Conservation (phyloP, 495 filamentous ascomycete species). For the Aspergillus ostianus region DNA sequence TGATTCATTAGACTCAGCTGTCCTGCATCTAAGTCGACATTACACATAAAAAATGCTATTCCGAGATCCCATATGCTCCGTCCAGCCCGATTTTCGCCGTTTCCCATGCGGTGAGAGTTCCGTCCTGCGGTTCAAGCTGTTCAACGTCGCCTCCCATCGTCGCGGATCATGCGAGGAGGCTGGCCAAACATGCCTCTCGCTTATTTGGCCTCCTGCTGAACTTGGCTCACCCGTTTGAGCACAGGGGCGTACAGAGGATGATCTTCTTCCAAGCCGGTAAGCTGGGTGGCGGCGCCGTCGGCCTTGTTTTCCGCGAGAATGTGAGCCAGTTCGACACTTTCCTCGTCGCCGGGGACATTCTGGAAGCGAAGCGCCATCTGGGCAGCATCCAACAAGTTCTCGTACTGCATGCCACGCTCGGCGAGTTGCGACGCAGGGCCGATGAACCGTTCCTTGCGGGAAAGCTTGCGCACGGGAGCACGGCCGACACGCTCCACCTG, state of each 20-base stretch:
- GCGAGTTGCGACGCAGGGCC: constrained; percentile 83
- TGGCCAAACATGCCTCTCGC: constrained; percentile 11
- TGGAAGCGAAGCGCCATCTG: constrained; percentile 92
- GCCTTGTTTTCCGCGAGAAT: constrained; percentile 68
- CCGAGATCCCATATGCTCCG: constrained; percentile 14
- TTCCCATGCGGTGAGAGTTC: constrained; percentile 31
- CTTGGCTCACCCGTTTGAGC: constrained; percentile 70
- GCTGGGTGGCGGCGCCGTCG: constrained; percentile 67
- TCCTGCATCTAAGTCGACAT: not conserved
- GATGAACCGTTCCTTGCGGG: constrained; percentile 91
- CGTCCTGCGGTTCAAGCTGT: constrained; percentile 24
- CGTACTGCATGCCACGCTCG: constrained; percentile 67
- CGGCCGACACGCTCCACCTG: constrained; percentile 92
- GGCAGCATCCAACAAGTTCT: constrained; percentile 68
- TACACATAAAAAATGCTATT: constrained; percentile 1
- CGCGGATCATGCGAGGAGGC: not conserved
- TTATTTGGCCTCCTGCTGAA: constrained; percentile 58
- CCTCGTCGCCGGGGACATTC: constrained; percentile 83
- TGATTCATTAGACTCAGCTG: not conserved
- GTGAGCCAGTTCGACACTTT: constrained; percentile 77
- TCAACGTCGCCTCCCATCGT: constrained; percentile 14
- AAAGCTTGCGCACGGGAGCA: constrained; percentile 88
- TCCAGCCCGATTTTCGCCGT: constrained; percentile 35
- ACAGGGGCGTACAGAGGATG: constrained; percentile 74
- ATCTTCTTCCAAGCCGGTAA: constrained; percentile 68